phyloP scores from a whole-genome alignment of 805 yeast genomes.

The Saccharomycopsis selenospora region DNA sequence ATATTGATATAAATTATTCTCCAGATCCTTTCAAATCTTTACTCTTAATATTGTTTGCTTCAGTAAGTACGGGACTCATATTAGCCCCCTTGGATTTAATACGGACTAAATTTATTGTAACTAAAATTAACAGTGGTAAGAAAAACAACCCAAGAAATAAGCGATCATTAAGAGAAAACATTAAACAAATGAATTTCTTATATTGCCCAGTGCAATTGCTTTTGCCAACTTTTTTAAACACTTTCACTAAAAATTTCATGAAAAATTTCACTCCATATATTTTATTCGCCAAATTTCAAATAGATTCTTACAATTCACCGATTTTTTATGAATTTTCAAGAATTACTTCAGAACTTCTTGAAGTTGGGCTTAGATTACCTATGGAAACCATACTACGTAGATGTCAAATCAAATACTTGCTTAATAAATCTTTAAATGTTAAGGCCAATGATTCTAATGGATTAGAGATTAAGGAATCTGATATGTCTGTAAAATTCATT shows the following conservation, averaged over 20 bases:
- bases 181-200: conserved; percentile 43
- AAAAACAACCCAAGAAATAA: conserved; percentile 24
- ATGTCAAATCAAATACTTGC: conserved; percentile 66
- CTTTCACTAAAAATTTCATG: conserved; percentile 53
- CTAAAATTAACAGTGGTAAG: conserved; percentile 42
- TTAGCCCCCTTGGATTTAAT: conserved; percentile 79
- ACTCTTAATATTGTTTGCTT: conserved; percentile 59
- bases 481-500: conserved; percentile 53
- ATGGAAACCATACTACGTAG: conserved; percentile 79
- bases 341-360: conserved; percentile 54
- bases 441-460: conserved; percentile 33
- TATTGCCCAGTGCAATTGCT: conserved; percentile 54
- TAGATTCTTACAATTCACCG: conserved; percentile 61
- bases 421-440: conserved; percentile 27
- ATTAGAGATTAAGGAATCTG: conserved; percentile 38
- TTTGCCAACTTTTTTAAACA: conserved; percentile 61
- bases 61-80: conserved; percentile 62
- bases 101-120: conserved; percentile 67
- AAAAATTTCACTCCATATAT: conserved; percentile 60
- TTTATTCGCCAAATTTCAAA: conserved; percentile 49
- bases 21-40: conserved; percentile 68
- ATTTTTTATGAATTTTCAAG: conserved; percentile 49
- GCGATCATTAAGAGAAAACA: conserved; percentile 66
- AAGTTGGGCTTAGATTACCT: conserved; percentile 73
- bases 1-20: conserved; percentile 74